A percentile compares a stretch with the other conserved stretches of the same genome.
Conservation (phyloP, 1,139 yeast species). For the Zhuliangozyma parablackwelliae region DNA sequence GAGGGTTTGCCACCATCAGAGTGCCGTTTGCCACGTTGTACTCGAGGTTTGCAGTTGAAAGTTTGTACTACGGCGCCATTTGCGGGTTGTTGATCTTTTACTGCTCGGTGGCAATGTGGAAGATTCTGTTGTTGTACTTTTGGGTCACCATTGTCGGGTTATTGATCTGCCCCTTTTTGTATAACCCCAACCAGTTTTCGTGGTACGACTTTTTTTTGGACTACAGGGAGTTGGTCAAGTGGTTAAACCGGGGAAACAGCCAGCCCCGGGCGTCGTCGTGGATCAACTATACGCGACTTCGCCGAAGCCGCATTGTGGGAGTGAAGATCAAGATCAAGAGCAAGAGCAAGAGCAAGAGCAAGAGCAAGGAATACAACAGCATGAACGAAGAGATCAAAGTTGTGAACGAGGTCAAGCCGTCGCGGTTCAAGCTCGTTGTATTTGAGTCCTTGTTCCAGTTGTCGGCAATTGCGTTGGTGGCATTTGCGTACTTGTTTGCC, state of each 20-base stretch:
- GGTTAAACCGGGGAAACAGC: conserved; percentile 46
- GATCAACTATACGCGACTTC: conserved; percentile 35
- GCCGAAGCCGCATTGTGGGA: conserved; percentile 43
- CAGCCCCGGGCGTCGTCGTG: conserved; percentile 28
- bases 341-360: conserved; percentile 2
- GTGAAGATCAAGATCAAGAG: conserved; percentile 24
- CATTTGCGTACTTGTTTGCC: conserved; percentile 39
- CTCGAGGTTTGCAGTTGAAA: conserved; percentile 44
- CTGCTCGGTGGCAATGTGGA: conserved; percentile 47
- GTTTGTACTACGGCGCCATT: conserved; percentile 41
- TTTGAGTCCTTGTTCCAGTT: conserved; percentile 29
- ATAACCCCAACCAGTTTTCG: conserved; percentile 49
- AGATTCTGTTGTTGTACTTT: conserved; percentile 39
- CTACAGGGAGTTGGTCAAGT: conserved; percentile 35
- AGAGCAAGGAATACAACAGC: conserved; percentile 3
- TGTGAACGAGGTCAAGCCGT: conserved; percentile 36
- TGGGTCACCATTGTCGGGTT: conserved; percentile 47
- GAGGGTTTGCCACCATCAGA: conserved; percentile 51
- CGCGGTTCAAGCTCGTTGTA: conserved; percentile 29
- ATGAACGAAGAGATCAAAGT: conserved; percentile 20
- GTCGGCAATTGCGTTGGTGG: conserved; percentile 22
- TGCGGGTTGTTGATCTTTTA: conserved; percentile 38
- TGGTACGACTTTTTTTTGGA: conserved; percentile 49
- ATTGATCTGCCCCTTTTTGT: conserved; percentile 45
- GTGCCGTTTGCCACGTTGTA: conserved; percentile 41